These are phyloP conservation scores for Sindora glabra DNA, from an alignment of 306 rosid genomes.

Conservation along the genomic window DNA sequence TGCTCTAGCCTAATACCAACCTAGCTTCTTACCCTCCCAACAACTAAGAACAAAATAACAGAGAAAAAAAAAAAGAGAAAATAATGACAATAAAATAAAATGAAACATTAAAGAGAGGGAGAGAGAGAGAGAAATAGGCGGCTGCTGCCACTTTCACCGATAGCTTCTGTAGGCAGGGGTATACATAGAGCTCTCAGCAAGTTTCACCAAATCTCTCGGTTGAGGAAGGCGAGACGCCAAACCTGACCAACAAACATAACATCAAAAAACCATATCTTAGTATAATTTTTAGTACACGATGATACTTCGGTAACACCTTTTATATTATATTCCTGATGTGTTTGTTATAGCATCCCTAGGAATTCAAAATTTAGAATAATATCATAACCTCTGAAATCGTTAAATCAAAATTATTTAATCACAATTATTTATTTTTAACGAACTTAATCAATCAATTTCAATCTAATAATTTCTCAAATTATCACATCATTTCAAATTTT, in stretches of 20 bases:
- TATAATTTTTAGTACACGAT: no score
- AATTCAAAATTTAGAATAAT: no score
- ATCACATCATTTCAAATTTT: no score
- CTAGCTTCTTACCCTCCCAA: slow-evolving; percentile 14
- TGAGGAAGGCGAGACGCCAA: slow-evolving; percentile 85
- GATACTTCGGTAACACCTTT: no score
- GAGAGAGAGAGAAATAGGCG: background rate
- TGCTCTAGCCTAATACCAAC: no score
- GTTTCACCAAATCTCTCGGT: slow-evolving; percentile 71
- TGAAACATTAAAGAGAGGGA: background rate
- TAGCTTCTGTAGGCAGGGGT: slow-evolving; percentile 63
- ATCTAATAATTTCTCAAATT: no score
- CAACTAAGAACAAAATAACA: slow-evolving; percentile 6
- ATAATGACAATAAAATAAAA: slow-evolving; percentile 1
- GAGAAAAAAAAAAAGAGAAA: background rate
- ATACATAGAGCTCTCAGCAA: slow-evolving; percentile 93
- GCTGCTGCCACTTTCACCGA: slow-evolving; percentile 43
- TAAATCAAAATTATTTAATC: no score
- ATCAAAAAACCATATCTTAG: background rate
- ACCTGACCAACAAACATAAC: slow-evolving; percentile 63
- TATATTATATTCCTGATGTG: no score
- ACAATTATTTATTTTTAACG: no score
- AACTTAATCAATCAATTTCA: no score
- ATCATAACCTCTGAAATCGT: no score
- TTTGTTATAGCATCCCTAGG: no score